Evolutionary conservation across 805 yeast genomes (phyloP).

Genomic region (Ogataea kodamae): DNA sequence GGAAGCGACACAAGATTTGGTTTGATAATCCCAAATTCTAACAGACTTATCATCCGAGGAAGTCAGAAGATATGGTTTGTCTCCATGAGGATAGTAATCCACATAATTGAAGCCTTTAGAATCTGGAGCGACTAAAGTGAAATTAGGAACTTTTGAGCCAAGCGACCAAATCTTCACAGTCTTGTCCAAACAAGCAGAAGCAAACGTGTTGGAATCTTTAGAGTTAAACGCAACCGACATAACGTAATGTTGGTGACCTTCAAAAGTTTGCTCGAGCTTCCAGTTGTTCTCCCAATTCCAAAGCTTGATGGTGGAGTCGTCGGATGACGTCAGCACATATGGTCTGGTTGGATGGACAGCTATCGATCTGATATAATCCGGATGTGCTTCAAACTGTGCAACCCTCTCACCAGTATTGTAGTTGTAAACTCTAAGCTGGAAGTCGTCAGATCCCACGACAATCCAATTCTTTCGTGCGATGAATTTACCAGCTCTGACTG

Average conservation of each 20-base stretch:
- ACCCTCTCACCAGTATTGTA: conserved; percentile 94
- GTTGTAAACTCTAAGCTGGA: conserved; percentile 88
- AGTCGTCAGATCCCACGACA: conserved; percentile 94
- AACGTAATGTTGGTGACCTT: conserved; percentile 94
- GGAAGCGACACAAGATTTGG: conserved; percentile 91
- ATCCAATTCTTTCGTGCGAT: conserved; percentile 97
- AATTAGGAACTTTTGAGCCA: conserved; percentile 84
- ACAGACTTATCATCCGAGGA: conserved; percentile 88
- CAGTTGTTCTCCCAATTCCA: conserved; percentile 98
- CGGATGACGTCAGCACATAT: conserved; percentile 81
- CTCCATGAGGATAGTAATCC: conserved; percentile 95
- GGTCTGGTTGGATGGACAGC: conserved; percentile 96
- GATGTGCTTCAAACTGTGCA: conserved; percentile 95
- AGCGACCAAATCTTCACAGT: conserved; percentile 97
- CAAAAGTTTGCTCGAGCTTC: conserved; percentile 85
- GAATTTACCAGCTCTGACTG: conserved; percentile 93
- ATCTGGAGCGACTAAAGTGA: conserved; percentile 87
- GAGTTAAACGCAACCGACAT: conserved; percentile 96
- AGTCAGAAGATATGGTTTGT: conserved; percentile 92
- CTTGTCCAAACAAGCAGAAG: conserved; percentile 93
- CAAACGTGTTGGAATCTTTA: conserved; percentile 95
- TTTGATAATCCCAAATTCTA: conserved; percentile 95
- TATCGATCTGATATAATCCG: conserved; percentile 89
- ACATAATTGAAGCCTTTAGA: conserved; percentile 93
- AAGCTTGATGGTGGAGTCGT: conserved; percentile 84